Evolutionary conservation across 805 yeast species (phyloP), one percentile per base, ranked within the genome.

Genomic region (Ogataea pini): DNA sequence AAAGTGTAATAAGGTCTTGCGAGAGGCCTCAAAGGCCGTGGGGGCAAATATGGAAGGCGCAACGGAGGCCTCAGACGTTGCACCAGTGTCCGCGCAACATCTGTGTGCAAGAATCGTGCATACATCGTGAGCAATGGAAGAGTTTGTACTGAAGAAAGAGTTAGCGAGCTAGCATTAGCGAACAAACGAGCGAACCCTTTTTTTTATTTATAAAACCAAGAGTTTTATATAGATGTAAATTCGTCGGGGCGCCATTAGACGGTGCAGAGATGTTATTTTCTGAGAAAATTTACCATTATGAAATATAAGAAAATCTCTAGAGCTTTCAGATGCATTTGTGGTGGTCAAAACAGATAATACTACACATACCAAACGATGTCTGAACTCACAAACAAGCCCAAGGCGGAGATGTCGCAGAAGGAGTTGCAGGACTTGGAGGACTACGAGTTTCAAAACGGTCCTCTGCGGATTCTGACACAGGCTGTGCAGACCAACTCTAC

Each of bases 401-500:
- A 86, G 55, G 76, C 87, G 4, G 97, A 91, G 60, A 76, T 92
- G 42, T 80, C 90, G 8, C 89, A 86, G 55, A 77, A 77, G 17
- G 97, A 94, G 63, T 78, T 89, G 25, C 84, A 81, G 44, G 84
- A 81, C 57, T 72, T 91, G 28, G 98, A 92, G 65, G 96, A 91
- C 62, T 89, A 83, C 62, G 97, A 92, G 65, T 87, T 89, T 61
- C 75, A 79, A 49, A 79, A 89, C 68, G 99, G 99, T 0, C 99
- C 99, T 12, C 78, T 94, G 76, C 82, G 92, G 3, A 75, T 94
- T 22, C 77, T 94, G n/a, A 89, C 90, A 56, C 82, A 83, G 39
- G 90, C 98, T 0, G 85, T 89, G 34, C 77, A 82, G 51, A 77
- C 81, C 46, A 83, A 82, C 44, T 77, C 86, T 2, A 89, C 89